These are phyloP conservation scores for Didymella exigua DNA, from an alignment of 2,329 filamentous ascomycete species.

Conservation along the genomic window DNA sequence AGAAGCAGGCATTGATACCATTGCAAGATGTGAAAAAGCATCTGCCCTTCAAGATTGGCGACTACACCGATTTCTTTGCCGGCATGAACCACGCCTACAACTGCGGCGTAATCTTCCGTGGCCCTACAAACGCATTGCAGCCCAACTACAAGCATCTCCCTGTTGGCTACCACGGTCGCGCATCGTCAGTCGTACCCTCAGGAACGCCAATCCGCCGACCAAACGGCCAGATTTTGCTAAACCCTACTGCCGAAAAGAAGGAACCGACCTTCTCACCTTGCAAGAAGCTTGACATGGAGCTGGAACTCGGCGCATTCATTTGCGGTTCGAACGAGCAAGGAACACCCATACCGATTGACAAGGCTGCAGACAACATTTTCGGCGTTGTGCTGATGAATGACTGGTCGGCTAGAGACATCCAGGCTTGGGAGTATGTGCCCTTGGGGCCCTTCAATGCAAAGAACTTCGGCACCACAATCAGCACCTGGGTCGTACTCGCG, in stretches of 20 bases:
- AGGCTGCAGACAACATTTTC: slow-evolving; percentile 75
- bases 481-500: slow-evolving; percentile 77
- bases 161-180: slow-evolving; percentile 80
- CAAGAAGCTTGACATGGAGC: slow-evolving; percentile 75
- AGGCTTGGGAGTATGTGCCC: slow-evolving; percentile 83
- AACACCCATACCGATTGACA: slow-evolving; percentile 63
- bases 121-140: slow-evolving; percentile 73
- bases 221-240: slow-evolving; percentile 72
- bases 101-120: slow-evolving; percentile 74
- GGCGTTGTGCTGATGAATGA: slow-evolving; percentile 85
- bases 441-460: slow-evolving; percentile 83
- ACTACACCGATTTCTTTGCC: slow-evolving; percentile 87
- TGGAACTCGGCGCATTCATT: slow-evolving; percentile 79
- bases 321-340: slow-evolving; percentile 69
- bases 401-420: slow-evolving; percentile 83
- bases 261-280: slow-evolving; percentile 67
- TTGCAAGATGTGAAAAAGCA: slow-evolving; percentile 67
- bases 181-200: slow-evolving; percentile 76
- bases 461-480: slow-evolving; percentile 80
- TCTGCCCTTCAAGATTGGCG: slow-evolving; percentile 76
- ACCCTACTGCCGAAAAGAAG: slow-evolving; percentile 67
- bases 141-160: slow-evolving; percentile 83
- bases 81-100: slow-evolving; percentile 79
- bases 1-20: slow-evolving; percentile 63
- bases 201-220: slow-evolving; percentile 76